Conservation (phyloP, 495 filamentous ascomycete species). For the Diplogelasinospora grovesii region DNA sequence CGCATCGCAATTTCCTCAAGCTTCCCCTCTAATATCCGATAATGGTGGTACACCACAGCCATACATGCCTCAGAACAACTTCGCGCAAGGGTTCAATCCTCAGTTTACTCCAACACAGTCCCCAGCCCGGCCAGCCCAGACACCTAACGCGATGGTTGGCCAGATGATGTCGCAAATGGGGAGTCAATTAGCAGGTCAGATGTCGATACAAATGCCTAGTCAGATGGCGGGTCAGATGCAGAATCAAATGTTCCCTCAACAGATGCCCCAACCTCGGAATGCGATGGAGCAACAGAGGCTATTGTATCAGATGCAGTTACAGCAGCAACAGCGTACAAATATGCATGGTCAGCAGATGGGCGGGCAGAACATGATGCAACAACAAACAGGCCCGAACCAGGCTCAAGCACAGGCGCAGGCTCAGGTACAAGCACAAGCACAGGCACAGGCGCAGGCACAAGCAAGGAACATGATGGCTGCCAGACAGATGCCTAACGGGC, state of each 20-base stretch:
- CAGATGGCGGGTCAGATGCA: slow-evolving; percentile 25
- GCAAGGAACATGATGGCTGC: slow-evolving; percentile 42
- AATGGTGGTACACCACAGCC: slow-evolving; percentile 75
- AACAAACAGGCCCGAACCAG: background rate
- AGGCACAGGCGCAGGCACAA: slow-evolving; percentile 21
- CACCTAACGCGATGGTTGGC: slow-evolving; percentile 38
- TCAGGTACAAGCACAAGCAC: slow-evolving; percentile 11
- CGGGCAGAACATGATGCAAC: slow-evolving; percentile 33
- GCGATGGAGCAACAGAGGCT: slow-evolving; percentile 50
- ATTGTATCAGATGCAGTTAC: slow-evolving; percentile 58
- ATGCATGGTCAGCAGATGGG: slow-evolving; percentile 45
- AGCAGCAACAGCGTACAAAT: slow-evolving; percentile 59
- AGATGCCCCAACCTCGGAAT: slow-evolving; percentile 47
- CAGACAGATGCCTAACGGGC: slow-evolving; percentile 42
- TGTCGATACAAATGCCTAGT: slow-evolving; percentile 15
- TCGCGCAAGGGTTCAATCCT: slow-evolving; percentile 51
- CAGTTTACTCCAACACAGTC: slow-evolving; percentile 48
- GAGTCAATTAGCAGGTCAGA: slow-evolving; percentile 17
- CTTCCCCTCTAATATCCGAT: slow-evolving; percentile 72
- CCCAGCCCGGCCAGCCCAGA: slow-evolving; percentile 41
- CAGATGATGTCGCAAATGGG: slow-evolving; percentile 41
- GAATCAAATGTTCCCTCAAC: slow-evolving; percentile 41
- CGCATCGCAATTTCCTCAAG: slow-evolving; percentile 66
- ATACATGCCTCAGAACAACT: slow-evolving; percentile 53
- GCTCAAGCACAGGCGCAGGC: slow-evolving; percentile 9